phyloP scores from a whole-genome alignment of 352 stramenopile genomes.

The Globisporangium nagaii region DNA sequence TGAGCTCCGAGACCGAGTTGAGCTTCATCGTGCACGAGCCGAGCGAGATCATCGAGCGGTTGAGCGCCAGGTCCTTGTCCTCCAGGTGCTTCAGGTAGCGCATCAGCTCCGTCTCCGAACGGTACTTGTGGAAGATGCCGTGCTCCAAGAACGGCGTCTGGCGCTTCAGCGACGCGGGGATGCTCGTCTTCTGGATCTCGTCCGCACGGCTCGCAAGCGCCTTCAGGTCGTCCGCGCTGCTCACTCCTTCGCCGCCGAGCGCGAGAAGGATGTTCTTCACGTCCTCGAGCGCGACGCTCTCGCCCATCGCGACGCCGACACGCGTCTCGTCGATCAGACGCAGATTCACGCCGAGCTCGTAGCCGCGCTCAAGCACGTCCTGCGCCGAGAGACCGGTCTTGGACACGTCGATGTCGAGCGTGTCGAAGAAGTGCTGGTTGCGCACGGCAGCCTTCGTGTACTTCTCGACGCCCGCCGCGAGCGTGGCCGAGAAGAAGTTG shows the following conservation, averaged over 20 bases:
- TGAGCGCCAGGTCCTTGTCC: constrained; percentile 98
- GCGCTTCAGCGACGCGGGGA: constrained; percentile 55
- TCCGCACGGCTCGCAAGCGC: constrained; percentile 51
- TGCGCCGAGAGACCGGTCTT: constrained; percentile 70
- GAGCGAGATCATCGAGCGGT: constrained; percentile 99
- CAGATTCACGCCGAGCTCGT: constrained; percentile 80
- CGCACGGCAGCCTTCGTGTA: constrained; percentile 53
- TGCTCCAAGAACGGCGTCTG: constrained; percentile 89
- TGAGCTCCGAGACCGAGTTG: constrained; percentile 97
- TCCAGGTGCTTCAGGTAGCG: constrained; percentile 98
- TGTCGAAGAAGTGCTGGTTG: constrained; percentile 94
- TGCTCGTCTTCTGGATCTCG: constrained; percentile 50
- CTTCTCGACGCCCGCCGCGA: constrained; percentile 88
- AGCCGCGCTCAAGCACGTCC: constrained; percentile 66
- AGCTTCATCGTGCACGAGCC: constrained; percentile 99
- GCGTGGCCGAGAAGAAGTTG: constrained; percentile 89
- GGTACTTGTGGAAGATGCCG: constrained; percentile 96
- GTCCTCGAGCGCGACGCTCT: constrained; percentile 93
- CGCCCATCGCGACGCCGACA: constrained; percentile 96
- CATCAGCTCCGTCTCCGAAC: constrained; percentile 93
- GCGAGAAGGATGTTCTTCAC: constrained; percentile 82
- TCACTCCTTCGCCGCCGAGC: constrained; percentile 44
- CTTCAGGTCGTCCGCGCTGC: constrained; percentile 30
- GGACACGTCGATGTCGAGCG: constrained; percentile 90
- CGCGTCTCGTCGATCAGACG: constrained; percentile 72